These are phyloP conservation scores for Neurospora discreta DNA, from an alignment of 495 filamentous ascomycete species.

Conservation along the genomic window DNA sequence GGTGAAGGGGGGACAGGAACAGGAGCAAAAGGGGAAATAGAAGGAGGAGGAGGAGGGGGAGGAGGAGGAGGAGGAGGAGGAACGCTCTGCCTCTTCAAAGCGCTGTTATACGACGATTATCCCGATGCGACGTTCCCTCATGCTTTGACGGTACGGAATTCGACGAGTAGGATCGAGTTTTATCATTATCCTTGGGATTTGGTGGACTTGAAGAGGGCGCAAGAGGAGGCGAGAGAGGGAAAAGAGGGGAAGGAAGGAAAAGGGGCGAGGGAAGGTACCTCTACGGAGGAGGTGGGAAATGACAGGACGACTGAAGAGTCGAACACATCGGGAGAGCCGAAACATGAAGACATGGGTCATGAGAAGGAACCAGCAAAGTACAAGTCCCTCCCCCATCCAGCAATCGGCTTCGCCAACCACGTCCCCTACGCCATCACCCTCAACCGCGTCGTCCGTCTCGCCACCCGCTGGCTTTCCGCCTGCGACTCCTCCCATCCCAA, in stretches of 20 bases:
- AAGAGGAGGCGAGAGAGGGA: background rate
- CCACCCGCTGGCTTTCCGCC: constrained; percentile 1
- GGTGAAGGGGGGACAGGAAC: background rate
- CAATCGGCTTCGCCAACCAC: constrained; percentile 2
- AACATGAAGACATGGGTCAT: too few species aligned
- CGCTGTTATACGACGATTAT: constrained; percentile 1
- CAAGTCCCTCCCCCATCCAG: background rate
- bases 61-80: background rate
- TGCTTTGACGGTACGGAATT: constrained; percentile 4
- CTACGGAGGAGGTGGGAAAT: background rate
- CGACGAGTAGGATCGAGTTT: constrained; percentile 5
- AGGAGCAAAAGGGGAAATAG: background rate
- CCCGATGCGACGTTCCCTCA: background rate
- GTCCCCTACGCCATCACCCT: constrained; percentile 3
- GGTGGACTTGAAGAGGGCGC: background rate
- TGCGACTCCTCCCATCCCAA: constrained; percentile 3
- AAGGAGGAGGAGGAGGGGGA: background rate
- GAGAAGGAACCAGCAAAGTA: background rate
- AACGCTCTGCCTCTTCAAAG: constrained; percentile 2
- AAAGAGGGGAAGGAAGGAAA: background rate
- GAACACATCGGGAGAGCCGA: rapidly evolving
- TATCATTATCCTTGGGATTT: background rate
- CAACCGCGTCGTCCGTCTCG: constrained; percentile 1
- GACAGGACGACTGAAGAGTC: background rate
- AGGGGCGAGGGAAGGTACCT: background rate